Evolutionary conservation across 139 green algal species (phyloP).

Genomic region (Penium margaritaceum): DNA sequence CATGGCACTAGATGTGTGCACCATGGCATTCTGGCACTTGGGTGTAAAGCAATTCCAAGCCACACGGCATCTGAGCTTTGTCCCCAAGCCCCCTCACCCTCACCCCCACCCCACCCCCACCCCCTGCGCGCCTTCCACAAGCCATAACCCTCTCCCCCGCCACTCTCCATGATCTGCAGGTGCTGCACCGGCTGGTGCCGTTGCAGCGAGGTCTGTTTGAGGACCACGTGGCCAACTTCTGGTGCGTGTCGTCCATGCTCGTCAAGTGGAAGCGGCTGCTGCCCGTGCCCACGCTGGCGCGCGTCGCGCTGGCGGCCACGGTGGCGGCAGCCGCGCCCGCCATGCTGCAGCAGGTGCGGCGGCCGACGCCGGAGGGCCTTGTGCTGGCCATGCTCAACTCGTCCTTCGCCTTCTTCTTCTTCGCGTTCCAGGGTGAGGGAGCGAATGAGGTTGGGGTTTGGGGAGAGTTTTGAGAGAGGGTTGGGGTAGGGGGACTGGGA

Average conservation of each 20-base stretch:
- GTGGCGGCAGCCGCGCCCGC: slow-evolving; percentile 52
- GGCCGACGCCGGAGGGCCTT: slow-evolving; percentile 52
- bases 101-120: no score
- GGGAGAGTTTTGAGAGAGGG: no score
- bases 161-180: slow-evolving; percentile 13
- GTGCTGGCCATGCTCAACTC: slow-evolving; percentile 73
- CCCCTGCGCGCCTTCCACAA: no score
- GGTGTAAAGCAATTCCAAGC: no score
- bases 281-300: slow-evolving; percentile 45
- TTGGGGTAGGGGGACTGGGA: no score
- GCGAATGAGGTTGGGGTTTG: no score
- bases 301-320: slow-evolving; percentile 56
- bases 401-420: slow-evolving; percentile 85
- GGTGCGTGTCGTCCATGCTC: slow-evolving; percentile 70
- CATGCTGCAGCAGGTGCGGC: slow-evolving; percentile 62
- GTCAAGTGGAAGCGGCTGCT: slow-evolving; percentile 80
- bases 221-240: slow-evolving; percentile 97
- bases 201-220: slow-evolving; percentile 83
- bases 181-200: slow-evolving; percentile 73
- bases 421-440: slow-evolving; percentile 93
- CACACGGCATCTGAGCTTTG: no score
- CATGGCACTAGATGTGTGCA: no score
- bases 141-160: no score
- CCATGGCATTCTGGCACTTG: no score
- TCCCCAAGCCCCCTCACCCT: no score